Evolutionary conservation across 2,329 filamentous ascomycete species (phyloP), one percentile per base, ranked within the genome.

Genomic region (Xylaria sp.): DNA sequence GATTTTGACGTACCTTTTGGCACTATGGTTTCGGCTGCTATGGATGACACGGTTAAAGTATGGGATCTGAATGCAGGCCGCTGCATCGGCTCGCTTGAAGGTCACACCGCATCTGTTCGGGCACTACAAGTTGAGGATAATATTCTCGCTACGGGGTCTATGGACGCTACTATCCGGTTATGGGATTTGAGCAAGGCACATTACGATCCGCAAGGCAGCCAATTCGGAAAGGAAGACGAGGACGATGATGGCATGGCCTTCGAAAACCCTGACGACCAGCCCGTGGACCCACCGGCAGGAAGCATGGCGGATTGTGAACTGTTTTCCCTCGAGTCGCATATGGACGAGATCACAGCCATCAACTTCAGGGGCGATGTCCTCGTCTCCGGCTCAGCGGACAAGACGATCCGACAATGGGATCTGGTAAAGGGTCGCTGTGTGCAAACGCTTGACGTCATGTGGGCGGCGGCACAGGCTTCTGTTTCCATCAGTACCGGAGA

Each of bases 1-100:
- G 94, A 97, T 74, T 99, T 99, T 71, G 94, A 99, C 70, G 89
- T 89, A n/a, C 94, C 94, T 0, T 97, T 97, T 71, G 94, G 94
- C 16, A 95, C 91, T 18, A 86, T 97, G 84, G 91, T 97, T 5
- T 93, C 92, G 7, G 89, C 94, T 8, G 90, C 92, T 8, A 77
- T 97, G 66, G 94, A 99, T 70, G 94, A 99, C 71, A 92, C 91
- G 1, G 89, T 99, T 40, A 85, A 90, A 57, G 94, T 99, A 18
- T 99, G 94, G 94, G 94, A 99, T 73, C 78, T 99, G 61, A 97
- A 94, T 68, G 89, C 91, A 2, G 94, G 94, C 37, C 85, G 92
- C 29, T 97, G 93, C 72, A 92, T 96, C 68, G 94, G 94, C 21
- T 78, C 90, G 64, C 80, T 99, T 24, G 94, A 97, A 71, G 94